Percentiles rank a stretch among this genome's conserved stretches.
phyloP scores from a whole-genome alignment of 139 green algal genomes.

The Tetraselmis chui region DNA sequence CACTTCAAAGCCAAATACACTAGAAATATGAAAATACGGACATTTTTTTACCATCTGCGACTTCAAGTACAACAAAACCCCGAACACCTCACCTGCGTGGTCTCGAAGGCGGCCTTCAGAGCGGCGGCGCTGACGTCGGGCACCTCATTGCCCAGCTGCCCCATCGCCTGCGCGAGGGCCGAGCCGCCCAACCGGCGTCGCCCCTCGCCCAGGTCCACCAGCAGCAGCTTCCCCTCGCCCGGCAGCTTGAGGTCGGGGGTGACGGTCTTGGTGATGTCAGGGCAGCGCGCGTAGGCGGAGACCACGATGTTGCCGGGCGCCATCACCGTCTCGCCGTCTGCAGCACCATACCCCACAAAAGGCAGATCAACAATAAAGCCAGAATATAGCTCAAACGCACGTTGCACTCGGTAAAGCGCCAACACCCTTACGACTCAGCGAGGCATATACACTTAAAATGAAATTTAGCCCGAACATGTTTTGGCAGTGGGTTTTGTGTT shows the following conservation, averaged over 20 bases:
- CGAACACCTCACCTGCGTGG: slow-evolving; percentile 38
- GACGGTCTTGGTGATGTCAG: slow-evolving; percentile 84
- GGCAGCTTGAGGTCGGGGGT: slow-evolving; percentile 73
- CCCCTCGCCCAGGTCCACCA: slow-evolving; percentile 79
- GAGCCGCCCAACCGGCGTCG: slow-evolving; percentile 78
- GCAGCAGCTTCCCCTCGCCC: slow-evolving; percentile 57
- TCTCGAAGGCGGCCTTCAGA: slow-evolving; percentile 72
- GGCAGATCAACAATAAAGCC: neutral
- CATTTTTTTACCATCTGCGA: too few relatives aligned
- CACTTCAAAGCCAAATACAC: too few relatives aligned
- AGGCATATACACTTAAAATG: too few relatives aligned
- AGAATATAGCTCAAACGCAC: neutral
- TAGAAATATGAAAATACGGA: too few relatives aligned
- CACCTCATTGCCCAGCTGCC: slow-evolving; percentile 65
- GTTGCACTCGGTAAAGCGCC: too few relatives aligned
- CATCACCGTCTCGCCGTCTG: slow-evolving; percentile 83
- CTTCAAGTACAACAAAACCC: slow-evolving; percentile 9
- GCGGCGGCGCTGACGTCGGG: slow-evolving; percentile 71
- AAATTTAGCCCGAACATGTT: too few relatives aligned
- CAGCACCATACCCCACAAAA: slow-evolving; percentile 5
- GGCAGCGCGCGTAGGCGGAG: slow-evolving; percentile 86
- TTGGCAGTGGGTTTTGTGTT: too few relatives aligned
- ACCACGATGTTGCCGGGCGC: slow-evolving; percentile 94
- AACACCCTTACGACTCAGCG: neutral
- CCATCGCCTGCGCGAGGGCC: slow-evolving; percentile 78